Conservation (phyloP, 2,329 filamentous ascomycete genomes). For the Stachybotrys echinatus region DNA sequence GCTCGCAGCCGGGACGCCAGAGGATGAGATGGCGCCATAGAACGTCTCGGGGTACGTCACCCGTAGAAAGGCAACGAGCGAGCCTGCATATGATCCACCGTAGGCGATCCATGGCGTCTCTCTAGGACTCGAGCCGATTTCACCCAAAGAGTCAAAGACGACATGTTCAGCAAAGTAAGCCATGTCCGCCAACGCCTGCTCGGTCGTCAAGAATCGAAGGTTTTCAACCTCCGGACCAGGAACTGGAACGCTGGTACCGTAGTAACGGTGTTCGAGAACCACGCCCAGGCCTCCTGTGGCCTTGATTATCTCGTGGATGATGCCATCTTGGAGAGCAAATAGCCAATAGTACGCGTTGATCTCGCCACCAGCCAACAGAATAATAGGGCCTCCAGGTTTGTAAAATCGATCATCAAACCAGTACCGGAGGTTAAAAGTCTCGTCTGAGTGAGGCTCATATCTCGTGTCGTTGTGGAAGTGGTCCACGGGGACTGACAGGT, state of each 20-base stretch:
- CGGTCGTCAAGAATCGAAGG: slow-evolving; percentile 76
- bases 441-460: slow-evolving; percentile 72
- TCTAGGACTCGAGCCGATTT: slow-evolving; percentile 60
- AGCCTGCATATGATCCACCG: slow-evolving; percentile 79
- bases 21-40: slow-evolving; percentile 74
- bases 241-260: slow-evolving; percentile 69
- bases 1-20: slow-evolving; percentile 72
- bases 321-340: slow-evolving; percentile 70
- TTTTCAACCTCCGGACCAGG: slow-evolving; percentile 61
- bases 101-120: slow-evolving; percentile 71
- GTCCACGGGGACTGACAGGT: slow-evolving; percentile 55
- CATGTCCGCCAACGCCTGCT: slow-evolving; percentile 76
- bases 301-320: slow-evolving; percentile 64
- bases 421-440: slow-evolving; percentile 66
- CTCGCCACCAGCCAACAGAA: slow-evolving; percentile 71
- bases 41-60: slow-evolving; percentile 73
- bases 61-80: slow-evolving; percentile 70
- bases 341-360: slow-evolving; percentile 58
- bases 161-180: slow-evolving; percentile 75
- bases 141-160: slow-evolving; percentile 63
- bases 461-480: slow-evolving; percentile 76
- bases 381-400: slow-evolving; percentile 71
- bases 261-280: slow-evolving; percentile 83
- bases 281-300: slow-evolving; percentile 72
- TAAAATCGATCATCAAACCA: slow-evolving; percentile 80